Percentiles rank a stretch among this genome's conserved stretches.
phyloP scores from a whole-genome alignment of 805 yeast genomes.

The Candida rishiriensis region DNA sequence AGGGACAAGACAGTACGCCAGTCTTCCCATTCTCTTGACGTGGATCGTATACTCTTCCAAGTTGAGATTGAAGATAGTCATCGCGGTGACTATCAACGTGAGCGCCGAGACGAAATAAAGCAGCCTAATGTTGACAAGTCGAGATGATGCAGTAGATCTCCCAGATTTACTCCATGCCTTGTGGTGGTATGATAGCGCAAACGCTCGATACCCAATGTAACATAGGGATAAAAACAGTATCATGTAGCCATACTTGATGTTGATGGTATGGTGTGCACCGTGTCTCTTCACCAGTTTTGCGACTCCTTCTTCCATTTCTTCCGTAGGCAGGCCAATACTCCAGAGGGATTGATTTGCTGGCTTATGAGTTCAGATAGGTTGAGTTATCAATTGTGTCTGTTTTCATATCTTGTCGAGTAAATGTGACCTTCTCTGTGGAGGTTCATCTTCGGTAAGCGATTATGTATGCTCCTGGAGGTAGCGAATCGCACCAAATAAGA shows the following conservation, averaged over 20 bases:
- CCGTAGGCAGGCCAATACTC: neutral
- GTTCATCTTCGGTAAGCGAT: too few species aligned
- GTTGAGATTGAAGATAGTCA: constrained; percentile 34
- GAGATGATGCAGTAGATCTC: constrained; percentile 32
- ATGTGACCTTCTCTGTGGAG: too few species aligned
- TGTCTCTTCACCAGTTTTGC: constrained; percentile 36
- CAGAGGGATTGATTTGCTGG: neutral
- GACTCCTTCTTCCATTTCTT: neutral
- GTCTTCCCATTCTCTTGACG: constrained; percentile 57
- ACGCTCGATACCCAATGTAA: constrained; percentile 35
- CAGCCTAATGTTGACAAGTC: constrained; percentile 32
- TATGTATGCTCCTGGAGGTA: too few species aligned
- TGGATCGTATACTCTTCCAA: constrained; percentile 31
- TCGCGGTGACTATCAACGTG: constrained; percentile 26
- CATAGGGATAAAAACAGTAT: constrained; percentile 38
- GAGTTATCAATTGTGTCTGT: too few species aligned
- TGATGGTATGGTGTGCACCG: constrained; percentile 49
- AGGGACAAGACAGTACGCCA: constrained; percentile 55
- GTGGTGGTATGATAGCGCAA: constrained; percentile 30
- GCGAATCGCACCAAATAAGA: too few species aligned
- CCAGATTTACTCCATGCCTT: constrained; percentile 36
- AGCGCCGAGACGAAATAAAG: constrained; percentile 19
- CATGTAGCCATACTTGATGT: constrained; percentile 57
- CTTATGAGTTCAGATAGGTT: too few species aligned
- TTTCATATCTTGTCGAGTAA: too few species aligned